Evolutionary conservation across 2,329 filamentous ascomycete genomes (phyloP), one percentile per base, ranked within the genome.

Genomic region (Aspergillus ochraceus): DNA sequence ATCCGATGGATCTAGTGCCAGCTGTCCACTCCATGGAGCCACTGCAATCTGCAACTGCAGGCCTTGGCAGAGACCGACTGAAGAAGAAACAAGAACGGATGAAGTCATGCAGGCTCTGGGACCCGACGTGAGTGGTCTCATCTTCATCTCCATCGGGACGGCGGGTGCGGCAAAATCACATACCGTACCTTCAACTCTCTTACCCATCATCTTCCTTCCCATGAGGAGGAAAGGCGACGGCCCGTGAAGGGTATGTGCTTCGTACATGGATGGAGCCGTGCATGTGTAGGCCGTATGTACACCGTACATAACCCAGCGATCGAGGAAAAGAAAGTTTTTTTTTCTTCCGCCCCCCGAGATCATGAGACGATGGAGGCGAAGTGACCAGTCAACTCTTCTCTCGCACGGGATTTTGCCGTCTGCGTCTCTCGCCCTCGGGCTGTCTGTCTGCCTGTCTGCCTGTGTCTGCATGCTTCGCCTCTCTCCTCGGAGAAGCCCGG

Each of bases 241-340:
- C 53, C 54, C 49, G 53, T 47, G 54, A 52, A 60, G 42, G 58
- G 53, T 60, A 60, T 60, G 58, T 57, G 42, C 53, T 32, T 45
- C 53, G 49, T 53, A 49, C 58, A 57, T 29, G 26, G 26, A 29
- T 29, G 26, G 26, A 29, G 17, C 36, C 6, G 47, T 20, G 39
- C 32, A 49, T 29, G 51, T 47, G 39, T 47, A 24, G 11, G 24
- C n/a, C 12, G 47, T 52, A 12, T 5, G 17, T 29, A 9, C 26
- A 29, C 26, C 26, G 26, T 29, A 29, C 26, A 29, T 29, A 29
- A 9, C 26, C 26, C 26, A 29, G 8, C 11, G 55, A 51, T 29
- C 29, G 39, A 50, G 12, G 12, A 22, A 51, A 50, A 19, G 12
- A 30, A 51, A 22, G 50, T 30, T 42, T 45, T 45, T 49, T 26